Evolutionary conservation across 371 early-diverging fungal genomes (phyloP).

Genomic region (Fennellomyces sp.): DNA sequence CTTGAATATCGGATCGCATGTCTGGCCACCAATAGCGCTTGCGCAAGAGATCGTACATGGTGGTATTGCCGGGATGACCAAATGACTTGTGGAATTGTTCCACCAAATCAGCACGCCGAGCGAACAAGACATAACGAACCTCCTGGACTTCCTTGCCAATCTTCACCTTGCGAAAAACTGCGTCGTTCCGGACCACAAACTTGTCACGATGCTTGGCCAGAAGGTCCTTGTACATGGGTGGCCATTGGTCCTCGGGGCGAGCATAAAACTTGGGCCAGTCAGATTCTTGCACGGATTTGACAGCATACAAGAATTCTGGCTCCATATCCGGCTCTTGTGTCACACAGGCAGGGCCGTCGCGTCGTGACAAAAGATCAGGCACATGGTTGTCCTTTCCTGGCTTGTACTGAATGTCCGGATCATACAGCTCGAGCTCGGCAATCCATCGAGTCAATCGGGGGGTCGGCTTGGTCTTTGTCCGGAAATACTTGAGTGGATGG

Average conservation of each 20-base stretch:
- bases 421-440: constrained; percentile 17
- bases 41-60: constrained; percentile 15
- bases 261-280: constrained; percentile 9
- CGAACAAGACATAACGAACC: constrained; percentile 3
- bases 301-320: constrained; percentile 12
- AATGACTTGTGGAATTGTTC: constrained; percentile 20
- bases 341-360: not conserved
- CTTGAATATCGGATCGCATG: constrained; percentile 10
- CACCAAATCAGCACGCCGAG: constrained; percentile 8
- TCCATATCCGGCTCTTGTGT: not conserved
- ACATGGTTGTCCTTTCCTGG: constrained; percentile 28
- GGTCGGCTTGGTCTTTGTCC: constrained; percentile 14
- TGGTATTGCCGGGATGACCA: constrained; percentile 23
- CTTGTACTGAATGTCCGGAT: constrained; percentile 27
- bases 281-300: not conserved
- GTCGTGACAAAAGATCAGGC: constrained; percentile 24
- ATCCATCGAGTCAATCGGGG: constrained; percentile 18
- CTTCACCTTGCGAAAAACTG: not conserved
- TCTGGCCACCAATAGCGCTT: constrained; percentile 33
- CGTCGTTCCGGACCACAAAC: not conserved
- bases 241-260: not conserved
- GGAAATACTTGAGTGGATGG: constrained; percentile 20
- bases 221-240: not conserved
- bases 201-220: not conserved
- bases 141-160: not conserved